Evolutionary conservation across 306 rosid genomes (phyloP).

Genomic region (Pueraria montana): DNA sequence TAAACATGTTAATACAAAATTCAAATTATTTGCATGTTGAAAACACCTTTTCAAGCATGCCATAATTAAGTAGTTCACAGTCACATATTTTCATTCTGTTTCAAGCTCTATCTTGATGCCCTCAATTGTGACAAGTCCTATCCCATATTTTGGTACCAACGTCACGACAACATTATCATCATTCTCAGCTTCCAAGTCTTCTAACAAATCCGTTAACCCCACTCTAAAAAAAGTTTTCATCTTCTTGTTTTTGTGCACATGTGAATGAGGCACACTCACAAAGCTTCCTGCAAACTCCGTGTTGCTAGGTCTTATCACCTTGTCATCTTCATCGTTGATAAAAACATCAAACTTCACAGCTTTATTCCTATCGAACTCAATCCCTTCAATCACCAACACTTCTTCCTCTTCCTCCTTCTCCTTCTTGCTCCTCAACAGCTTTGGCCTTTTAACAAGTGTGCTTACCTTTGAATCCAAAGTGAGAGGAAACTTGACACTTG

Average conservation of each 20-base stretch:
- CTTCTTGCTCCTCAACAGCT: conserved; percentile 49
- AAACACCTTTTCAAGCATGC: not conserved
- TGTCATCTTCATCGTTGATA: conserved; percentile 72
- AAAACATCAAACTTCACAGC: conserved; percentile 72
- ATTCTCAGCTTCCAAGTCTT: conserved; percentile 70
- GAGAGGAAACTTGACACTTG: conserved; percentile 43
- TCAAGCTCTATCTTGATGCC: conserved; percentile 58
- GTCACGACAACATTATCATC: conserved; percentile 69
- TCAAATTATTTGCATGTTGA: not conserved
- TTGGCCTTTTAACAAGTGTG: conserved; percentile 60
- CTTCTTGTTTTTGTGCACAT: conserved; percentile 29
- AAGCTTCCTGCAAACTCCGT: conserved; percentile 82
- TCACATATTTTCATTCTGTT: not conserved
- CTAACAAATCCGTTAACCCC: conserved; percentile 66
- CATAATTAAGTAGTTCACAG: not conserved
- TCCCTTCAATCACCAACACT: conserved; percentile 58
- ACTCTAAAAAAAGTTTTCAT: conserved; percentile 50
- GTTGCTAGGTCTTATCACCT: conserved; percentile 40
- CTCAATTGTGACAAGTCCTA: conserved; percentile 48
- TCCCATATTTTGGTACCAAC: conserved; percentile 65
- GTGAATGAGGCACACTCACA: conserved; percentile 70
- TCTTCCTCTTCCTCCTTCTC: conserved; percentile 62
- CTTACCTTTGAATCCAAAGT: conserved; percentile 49
- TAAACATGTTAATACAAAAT: not conserved
- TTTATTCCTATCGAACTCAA: conserved; percentile 49